phyloP scores from a whole-genome alignment of 2,329 filamentous ascomycete genomes.

The Hypoxylon sp. region DNA sequence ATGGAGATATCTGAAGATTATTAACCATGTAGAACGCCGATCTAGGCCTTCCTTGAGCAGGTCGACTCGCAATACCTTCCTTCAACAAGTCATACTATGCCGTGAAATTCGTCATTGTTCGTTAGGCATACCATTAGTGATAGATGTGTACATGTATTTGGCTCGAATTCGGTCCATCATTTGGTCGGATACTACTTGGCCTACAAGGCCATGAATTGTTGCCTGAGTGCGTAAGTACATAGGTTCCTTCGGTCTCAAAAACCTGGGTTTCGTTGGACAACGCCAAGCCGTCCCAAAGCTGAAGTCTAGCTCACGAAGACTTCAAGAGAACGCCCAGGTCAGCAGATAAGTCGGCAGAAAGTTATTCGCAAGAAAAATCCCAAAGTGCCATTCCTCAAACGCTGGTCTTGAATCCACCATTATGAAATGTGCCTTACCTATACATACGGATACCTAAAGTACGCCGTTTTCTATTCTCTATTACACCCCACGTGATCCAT shows the following conservation, averaged over 20 bases:
- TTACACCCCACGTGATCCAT: too few species aligned
- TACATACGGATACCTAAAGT: too few species aligned
- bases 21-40: neutral
- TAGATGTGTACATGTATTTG: neutral
- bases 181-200: too few species aligned
- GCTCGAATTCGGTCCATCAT: too few species aligned
- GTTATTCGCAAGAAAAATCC: neutral
- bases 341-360: neutral
- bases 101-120: too few species aligned
- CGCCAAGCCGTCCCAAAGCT: neutral
- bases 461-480: too few species aligned
- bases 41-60: neutral
- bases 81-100: neutral
- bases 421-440: too few species aligned
- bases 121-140: neutral
- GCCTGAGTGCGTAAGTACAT: too few species aligned
- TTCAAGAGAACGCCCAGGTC: neutral
- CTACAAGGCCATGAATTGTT: too few species aligned
- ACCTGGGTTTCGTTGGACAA: neutral
- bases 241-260: neutral
- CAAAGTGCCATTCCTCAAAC: neutral
- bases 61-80: slow-evolving; percentile 6
- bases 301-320: neutral
- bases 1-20: slow-evolving; percentile 17
- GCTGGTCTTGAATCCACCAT: neutral